Evolutionary conservation across 805 yeast genomes (phyloP), one percentile per base, ranked within the genome.

Genomic region (Suhomyces prunicola): DNA sequence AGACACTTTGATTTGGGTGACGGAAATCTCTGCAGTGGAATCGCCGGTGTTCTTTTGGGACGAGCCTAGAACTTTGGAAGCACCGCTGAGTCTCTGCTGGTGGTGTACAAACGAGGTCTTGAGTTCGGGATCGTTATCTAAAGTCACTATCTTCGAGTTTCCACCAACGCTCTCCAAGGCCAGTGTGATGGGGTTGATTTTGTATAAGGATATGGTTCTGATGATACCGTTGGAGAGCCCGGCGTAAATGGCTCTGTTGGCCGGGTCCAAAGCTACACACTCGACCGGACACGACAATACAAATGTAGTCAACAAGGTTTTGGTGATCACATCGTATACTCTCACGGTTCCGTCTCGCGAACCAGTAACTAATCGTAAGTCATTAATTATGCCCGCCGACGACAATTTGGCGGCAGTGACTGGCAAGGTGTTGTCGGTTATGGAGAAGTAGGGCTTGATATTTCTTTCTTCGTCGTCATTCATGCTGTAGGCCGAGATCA

Each of bases 271-370:
- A 0, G 83, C 77, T 5, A 93, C 51, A 17, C 86, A 71, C 24
- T 78, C 77, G 9, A 89, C 78, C 0, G 87, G 79, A 17, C 69
- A 63, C 3, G 86, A 81, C 24, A 87, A 68, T n/a, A 91, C 85
- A 63, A 89, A 85, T 0, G 97, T 90, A 7, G 90, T 78, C 17
- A 88, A 66, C 35, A 87, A 70, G 31, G 69, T 65, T 41, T 62
- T 66, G 39, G 71, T 74, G 15, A 68, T 60, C 44, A 89, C 62
- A 60, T 84, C 84, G 71, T 87, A 90, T 39, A 89, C 78, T 59
- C 96, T 74, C 50, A 90, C 70, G 1, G 97, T 90, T 41, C 84
- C 78, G 65, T 92, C 97, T 46, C 71, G 69, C 0, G 97, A 89
- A 2, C 79, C 82, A 0, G 96, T 81, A 66, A 80, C 86, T 19